Evolutionary conservation across 108 stramenopile genomes (phyloP), one percentile per base, ranked within the genome.

Genomic region (Cylindrotheca closterium): DNA sequence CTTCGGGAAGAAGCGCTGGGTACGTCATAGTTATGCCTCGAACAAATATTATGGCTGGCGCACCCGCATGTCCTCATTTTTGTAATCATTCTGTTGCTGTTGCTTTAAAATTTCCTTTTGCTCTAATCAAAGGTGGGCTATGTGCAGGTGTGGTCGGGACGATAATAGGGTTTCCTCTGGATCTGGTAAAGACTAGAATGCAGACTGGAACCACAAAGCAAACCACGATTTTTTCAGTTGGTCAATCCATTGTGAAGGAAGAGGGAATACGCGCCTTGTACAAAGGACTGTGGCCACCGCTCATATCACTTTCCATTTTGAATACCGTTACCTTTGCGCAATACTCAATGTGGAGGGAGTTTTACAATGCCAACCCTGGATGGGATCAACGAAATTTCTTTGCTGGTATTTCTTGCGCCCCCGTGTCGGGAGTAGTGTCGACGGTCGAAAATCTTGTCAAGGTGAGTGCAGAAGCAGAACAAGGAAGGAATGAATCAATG

Each of bases 361-460:
- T 77, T 31, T 82, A 77, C 60, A 34, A 76, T n/a, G 84, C 83
- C 3, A 31, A 79, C 32, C 75, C 75, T 58, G 89, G 89, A 51
- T 91, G 87, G 88, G 88, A 91, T 73, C 55, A 26, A 29, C 65
- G 73, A 18, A 94, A 94, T 79, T 86, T 78, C 4, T 34, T 92
- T 22, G 87, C 91, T 47, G 96, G 93, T 1, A 74, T 80, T 33
- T 63, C 79, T 47, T 87, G 84, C 32, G 89, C 84, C 23, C 93
- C 92, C 3, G 26, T 90, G 25, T 77, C 86, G n/a, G 78, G 83
- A 15, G 23, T 82, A 2, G 80, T 96, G 1, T 91, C 93, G 0
- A 96, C 96, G 23, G 77, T 89, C 4, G 92, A 93, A 59, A 88
- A 96, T 64, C 70, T 96, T 24, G 67, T 93, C 32, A 96, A 92